Evolutionary conservation across 2,329 filamentous ascomycete species (phyloP), one percentile per base, ranked within the genome.

Genomic region (Cytospora mali): DNA sequence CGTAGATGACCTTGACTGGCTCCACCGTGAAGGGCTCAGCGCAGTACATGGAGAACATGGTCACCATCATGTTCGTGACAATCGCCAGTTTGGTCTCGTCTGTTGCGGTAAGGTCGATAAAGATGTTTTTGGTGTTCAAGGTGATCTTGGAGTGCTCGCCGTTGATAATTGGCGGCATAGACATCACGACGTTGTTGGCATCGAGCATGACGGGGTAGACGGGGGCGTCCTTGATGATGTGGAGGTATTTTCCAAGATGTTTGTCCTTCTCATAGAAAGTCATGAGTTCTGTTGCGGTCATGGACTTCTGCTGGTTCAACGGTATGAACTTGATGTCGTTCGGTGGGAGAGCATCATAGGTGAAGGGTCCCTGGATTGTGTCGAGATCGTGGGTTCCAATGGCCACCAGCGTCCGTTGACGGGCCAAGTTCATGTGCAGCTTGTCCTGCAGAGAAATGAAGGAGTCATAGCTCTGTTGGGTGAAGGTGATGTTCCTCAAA

Each of bases 401-500:
- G 25, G 94, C 91, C n/a, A 97, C 94, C 53, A 99, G 80, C 0
- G 94, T 97, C 71, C 95, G 84, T 77, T 98, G 91, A 66, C 95
- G 88, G 55, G 95, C 96, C 68, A 99, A 81, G 74, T 99, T 99
- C 75, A 94, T 90, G 80, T 99, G 95, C 54, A 99, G 86, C 81
- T 99, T 99, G 80, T 99, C 96, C 80, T 99, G 95, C 54, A 99
- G 84, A 62, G 89, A 86, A 74, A 99, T 99, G 90, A 99, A 99
- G 72, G 93, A 97, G 70, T 96, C 92, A 76, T 99, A 99, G 68
- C 90, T 85, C 69, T 89, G 91, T 80, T 95, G 84, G 70, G 91
- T 93, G 82, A 99, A 98, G 72, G 88, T 92, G 81, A 99, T 85
- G 74, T 93, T 91, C 69, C 95, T 88, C 66, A 99, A 81, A 68